Conservation (phyloP, 1,284 basidiomycete species). For the Neolentinus lepideus region DNA sequence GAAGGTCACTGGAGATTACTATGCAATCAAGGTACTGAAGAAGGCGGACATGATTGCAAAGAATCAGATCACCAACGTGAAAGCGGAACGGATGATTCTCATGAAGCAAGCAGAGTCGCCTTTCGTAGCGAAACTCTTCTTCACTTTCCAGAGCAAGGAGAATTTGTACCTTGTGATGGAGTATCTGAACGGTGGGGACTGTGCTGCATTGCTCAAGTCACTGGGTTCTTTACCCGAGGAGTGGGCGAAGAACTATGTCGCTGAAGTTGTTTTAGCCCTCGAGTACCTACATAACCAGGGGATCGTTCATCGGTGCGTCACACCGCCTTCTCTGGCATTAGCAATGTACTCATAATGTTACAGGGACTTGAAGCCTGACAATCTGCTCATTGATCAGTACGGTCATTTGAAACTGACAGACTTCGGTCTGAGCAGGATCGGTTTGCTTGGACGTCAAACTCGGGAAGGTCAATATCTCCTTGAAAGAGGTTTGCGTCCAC, state of each 20-base stretch:
- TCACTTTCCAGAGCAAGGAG: constrained; percentile 99
- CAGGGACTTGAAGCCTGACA: constrained; percentile 98
- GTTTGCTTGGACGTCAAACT: constrained; percentile 94
- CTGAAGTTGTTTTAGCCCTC: constrained; percentile 91
- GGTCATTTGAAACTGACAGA: constrained; percentile 97
- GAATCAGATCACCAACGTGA: constrained; percentile 99
- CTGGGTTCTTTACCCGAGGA: constrained; percentile 92
- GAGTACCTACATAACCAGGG: constrained; percentile 93
- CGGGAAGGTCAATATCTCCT: constrained; percentile 57
- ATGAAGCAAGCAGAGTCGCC: constrained; percentile 99
- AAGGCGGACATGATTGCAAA: constrained; percentile 99
- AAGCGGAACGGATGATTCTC: constrained; percentile 98
- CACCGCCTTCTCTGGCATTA: neutral
- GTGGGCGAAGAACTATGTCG: constrained; percentile 95
- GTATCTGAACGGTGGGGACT: constrained; percentile 95
- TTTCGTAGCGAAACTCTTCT: constrained; percentile 98
- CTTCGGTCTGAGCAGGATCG: constrained; percentile 95
- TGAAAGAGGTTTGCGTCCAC: constrained; percentile 37
- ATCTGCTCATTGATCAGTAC: constrained; percentile 91
- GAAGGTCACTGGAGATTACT: constrained; percentile 97
- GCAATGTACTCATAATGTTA: constrained; percentile 5
- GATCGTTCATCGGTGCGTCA: constrained; percentile 91
- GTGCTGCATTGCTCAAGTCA: constrained; percentile 93
- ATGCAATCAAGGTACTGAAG: constrained; percentile 98
- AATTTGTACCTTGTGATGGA: constrained; percentile 99